Evolutionary conservation across 257 asterid species (phyloP), one percentile per base, ranked within the genome.

Genomic region (Cordia subcordata): DNA sequence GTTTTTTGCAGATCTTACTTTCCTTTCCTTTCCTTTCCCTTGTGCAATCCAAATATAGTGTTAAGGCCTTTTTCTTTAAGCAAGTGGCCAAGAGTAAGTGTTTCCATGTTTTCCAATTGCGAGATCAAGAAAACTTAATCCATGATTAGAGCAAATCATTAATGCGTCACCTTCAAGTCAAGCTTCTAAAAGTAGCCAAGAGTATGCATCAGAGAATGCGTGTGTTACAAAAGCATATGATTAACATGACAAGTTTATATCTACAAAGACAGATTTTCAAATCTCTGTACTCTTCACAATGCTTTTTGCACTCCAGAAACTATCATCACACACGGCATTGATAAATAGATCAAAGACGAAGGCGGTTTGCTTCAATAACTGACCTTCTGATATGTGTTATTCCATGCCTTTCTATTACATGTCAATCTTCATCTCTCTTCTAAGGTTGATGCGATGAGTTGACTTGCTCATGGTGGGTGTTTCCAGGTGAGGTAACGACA

Each of bases 371-470:
- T 14, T 42, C 12, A 42, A 42, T 42, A 42, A 42, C 47, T 42
- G 47, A 42, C 35, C 35, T 27, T 27, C 10, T 42, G 3, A 42
- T 42, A 3, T 10, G 5, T 42, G 35, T 42, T 42, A 42, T 42
- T 42, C 12, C 47, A 42, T 10, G 14, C 47, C 15, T 3, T 11
- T 42, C 47, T 42, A 8, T 4, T 4, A 42, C 10, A 42, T 10
- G 12, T 10, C 47, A 8, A 42, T 42, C 4, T 42, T 42, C 47
- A 14, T 42, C 47, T 42, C 47, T 27, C 6, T 27, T 27, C 69
- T 68, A 87, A 21, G 87, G 96, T 70, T 82, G 90, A 62, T 82
- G 69, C 47, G 90, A 81, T 54, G 88, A 69, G 55, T 58, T 42
- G 20, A 40, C 69, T 16, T 88, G 86, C 57, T 85, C 86, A 45